Percentiles rank a stretch among this genome's conserved stretches.
These are phyloP conservation scores for Trichoderma guizhouense DNA, from an alignment of 2,329 filamentous ascomycete species.

Conservation along the genomic window DNA sequence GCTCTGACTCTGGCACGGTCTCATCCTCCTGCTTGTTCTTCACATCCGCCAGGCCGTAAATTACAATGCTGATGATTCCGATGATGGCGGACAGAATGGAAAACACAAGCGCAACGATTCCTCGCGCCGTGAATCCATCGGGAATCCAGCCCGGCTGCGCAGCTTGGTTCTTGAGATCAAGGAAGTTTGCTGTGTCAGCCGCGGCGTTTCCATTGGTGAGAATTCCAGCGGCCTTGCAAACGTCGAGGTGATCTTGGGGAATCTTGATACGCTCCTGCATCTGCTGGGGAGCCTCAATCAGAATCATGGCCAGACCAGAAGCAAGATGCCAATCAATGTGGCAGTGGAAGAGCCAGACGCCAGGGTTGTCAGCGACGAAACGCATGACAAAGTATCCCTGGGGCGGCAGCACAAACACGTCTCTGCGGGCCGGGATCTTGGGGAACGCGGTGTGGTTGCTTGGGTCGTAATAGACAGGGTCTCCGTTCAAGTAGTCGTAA, in stretches of 20 bases:
- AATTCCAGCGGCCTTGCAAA: conserved; percentile 6
- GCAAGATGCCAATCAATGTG: conserved; percentile 47
- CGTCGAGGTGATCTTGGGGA: conserved; percentile 12
- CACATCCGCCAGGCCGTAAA: conserved; percentile 14
- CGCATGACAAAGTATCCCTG: conserved; percentile 48
- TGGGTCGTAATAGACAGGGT: conserved; percentile 13
- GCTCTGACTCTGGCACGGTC: not conserved
- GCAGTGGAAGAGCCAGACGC: conserved; percentile 40
- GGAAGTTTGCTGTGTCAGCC: conserved; percentile 2
- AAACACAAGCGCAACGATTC: conserved; percentile 17
- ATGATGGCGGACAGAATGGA: conserved; percentile 4
- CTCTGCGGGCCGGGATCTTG: conserved; percentile 44
- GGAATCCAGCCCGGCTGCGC: conserved; percentile 10
- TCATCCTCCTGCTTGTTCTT: conserved; percentile 1
- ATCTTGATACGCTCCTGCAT: conserved; percentile 16
- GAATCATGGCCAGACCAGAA: conserved; percentile 18
- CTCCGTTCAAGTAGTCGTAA: not conserved
- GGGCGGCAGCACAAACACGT: conserved; percentile 46
- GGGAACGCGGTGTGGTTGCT: conserved; percentile 24
- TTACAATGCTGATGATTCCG: conserved; percentile 10
- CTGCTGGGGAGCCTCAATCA: conserved; percentile 17
- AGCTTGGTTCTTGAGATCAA: conserved; percentile 4
- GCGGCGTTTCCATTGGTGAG: conserved; percentile 9
- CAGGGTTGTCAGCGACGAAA: conserved; percentile 44
- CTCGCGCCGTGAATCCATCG: conserved; percentile 7